Evolutionary conservation across 305 asterid genomes (phyloP), one percentile per base, ranked within the genome.

Genomic region (Fraxinus velutina): DNA sequence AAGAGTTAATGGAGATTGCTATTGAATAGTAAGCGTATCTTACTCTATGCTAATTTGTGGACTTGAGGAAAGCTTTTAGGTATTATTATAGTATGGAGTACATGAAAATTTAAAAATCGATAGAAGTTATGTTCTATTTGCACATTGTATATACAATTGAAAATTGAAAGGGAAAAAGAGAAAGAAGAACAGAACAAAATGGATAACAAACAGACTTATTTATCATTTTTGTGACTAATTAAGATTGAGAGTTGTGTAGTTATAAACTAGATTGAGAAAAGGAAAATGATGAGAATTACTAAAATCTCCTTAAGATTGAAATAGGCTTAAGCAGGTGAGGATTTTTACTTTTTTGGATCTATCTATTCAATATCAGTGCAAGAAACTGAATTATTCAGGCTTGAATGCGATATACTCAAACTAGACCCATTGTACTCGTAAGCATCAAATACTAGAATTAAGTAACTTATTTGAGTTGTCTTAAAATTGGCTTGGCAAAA

Each of bases 271-370:
- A 37, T 72, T 52, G 7, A 15, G 19, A 15, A 15, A 50, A 24
- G 22, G 10, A 50, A 81, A 82, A 50, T 47, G 29, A 27, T 21
- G 57, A 71, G 52, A 22, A 17, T n/a, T 62, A 22, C 29, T 39
- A 27, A 32, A 24, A 77, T 52, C 75, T 50, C 29, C 60, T 71
- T 57, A 29, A 44, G 34, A 27, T 60, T 83, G 77, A 64, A 73
- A 19, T 21, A 2, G 70, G 29, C 70, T 60, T 21, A 8, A 60
- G 29, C 71, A 21, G 71, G 71, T 60, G 74, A 29, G 37, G 34
- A 7, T 64, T 64, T 64, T 15, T 15, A 10, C 60, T 50, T 10
- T 12, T 13, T 2, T 3, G 2, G 19, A 19, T 29, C 21, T 29
- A 29, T 68, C 33, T 68, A 27, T 29, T 12, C 19, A 29, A 29